Evolutionary conservation across 352 stramenopile species (phyloP), one percentile per base, ranked within the genome.

Genomic region (Phytopythium ostracodes): DNA sequence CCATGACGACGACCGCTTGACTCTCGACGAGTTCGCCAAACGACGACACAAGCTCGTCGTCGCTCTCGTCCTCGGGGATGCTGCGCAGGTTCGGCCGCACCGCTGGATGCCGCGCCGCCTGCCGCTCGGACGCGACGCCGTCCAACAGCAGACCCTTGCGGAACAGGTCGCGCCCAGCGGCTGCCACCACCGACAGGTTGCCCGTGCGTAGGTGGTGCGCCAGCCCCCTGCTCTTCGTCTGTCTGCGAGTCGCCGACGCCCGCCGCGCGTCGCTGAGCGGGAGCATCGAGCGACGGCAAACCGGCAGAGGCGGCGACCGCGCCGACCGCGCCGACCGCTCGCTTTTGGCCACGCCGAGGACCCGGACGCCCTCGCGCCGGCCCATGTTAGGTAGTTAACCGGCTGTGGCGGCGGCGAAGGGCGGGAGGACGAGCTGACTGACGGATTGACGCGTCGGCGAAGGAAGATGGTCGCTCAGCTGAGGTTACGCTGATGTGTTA

Each of bases 131-230:
- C 77, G 2, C 72, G 70, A 44, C 73, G 65, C 42, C 42, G 44
- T 88, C 72, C 51, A 87, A 73, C 55, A 73, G 66, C 42, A 91
- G 67, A 1, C 81, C 76, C 24, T 82, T 63, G 42, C 81, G 77
- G 57, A 91, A 89, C 59, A 91, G 79, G 25, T 88, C 76, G 36
- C 77, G 72, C 0, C 81, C 81, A 2, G 79, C 81, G n/a, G 71
- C 67, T 0, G 81, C 81, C 22, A 91, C 65, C 27, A 85, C 70
- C 56, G 59, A 61, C n/a, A 59, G 50, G 42, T 66, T 49, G 42
- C 54, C 56, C 33, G 35, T 47, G 42, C 42, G 20, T 15, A 47
- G 42, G 18, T 47, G 42, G 3, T 25, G 20, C 42, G 20, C 42
- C 42, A 47, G 42, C 18, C 42, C 42, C 18, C 2, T n/a, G 42